phyloP scores from a whole-genome alignment of 78 protist species.

The Dictyostelium purpureum region DNA sequence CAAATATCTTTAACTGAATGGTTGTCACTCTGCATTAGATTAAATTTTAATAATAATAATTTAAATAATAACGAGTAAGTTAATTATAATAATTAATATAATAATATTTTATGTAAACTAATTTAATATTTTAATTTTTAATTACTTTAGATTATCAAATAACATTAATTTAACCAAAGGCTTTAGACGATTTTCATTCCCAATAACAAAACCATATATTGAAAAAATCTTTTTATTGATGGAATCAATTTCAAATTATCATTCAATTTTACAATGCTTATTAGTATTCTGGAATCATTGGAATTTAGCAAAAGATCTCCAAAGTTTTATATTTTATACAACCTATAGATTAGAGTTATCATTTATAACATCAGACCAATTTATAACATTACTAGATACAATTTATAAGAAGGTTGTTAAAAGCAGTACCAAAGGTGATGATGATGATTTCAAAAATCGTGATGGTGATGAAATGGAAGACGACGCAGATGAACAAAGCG shows the following conservation, averaged over 20 bases:
- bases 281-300: conserved; percentile 46
- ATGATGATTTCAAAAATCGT: neutral
- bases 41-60: conserved; percentile 12
- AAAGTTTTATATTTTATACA: conserved; percentile 20
- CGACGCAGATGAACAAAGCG: neutral
- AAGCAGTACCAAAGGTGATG: neutral
- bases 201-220: conserved; percentile 6
- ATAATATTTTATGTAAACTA: neutral
- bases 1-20: conserved; percentile 65
- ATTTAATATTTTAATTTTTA: neutral
- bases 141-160: neutral
- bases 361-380: conserved; percentile 11
- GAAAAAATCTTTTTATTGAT: conserved; percentile 43
- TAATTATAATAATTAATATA: neutral
- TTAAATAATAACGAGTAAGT: neutral
- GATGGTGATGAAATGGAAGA: neutral
- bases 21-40: conserved; percentile 60
- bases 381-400: neutral
- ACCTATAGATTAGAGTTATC: conserved; percentile 27
- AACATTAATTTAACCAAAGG: conserved; percentile 12
- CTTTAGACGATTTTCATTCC: conserved; percentile 15
- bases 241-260: conserved; percentile 37
- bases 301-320: neutral
- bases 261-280: conserved; percentile 36
- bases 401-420: neutral